Evolutionary conservation across 23 red algal genomes (phyloP).

Genomic region (Pyropia haitanensis): DNA sequence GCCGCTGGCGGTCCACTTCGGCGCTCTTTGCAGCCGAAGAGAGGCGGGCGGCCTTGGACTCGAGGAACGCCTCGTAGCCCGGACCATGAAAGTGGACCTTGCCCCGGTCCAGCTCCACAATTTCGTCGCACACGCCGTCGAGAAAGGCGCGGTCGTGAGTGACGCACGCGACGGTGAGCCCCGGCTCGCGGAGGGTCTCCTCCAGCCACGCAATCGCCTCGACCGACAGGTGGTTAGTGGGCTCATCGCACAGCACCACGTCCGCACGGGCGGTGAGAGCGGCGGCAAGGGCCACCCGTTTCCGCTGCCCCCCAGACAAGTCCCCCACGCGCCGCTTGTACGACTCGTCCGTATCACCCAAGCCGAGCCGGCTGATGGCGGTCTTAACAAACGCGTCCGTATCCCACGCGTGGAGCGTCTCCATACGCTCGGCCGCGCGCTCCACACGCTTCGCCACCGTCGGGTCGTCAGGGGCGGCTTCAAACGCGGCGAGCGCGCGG

Average conservation of each 20-base stretch:
- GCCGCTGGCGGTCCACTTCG: slow-evolving; percentile 8
- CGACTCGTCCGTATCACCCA: slow-evolving; percentile 1
- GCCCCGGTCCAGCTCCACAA: slow-evolving; percentile 74
- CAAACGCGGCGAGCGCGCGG: slow-evolving; percentile 4
- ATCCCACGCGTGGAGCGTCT: slow-evolving; percentile 44
- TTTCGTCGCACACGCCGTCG: slow-evolving; percentile 39
- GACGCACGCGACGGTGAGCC: slow-evolving; percentile 53
- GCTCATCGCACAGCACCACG: slow-evolving; percentile 81
- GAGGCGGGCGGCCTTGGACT: slow-evolving; percentile 31
- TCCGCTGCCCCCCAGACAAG: slow-evolving; percentile 74
- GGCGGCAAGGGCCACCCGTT: slow-evolving; percentile 65
- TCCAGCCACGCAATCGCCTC: slow-evolving; percentile 81
- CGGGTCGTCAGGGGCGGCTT: not conserved
- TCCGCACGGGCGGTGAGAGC: slow-evolving; percentile 62
- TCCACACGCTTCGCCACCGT: slow-evolving; percentile 7
- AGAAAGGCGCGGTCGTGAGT: slow-evolving; percentile 80
- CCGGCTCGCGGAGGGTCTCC: slow-evolving; percentile 32
- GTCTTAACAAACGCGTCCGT: slow-evolving; percentile 36
- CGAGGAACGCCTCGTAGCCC: slow-evolving; percentile 63
- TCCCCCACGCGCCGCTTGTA: slow-evolving; percentile 17
- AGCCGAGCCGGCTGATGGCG: slow-evolving; percentile 16
- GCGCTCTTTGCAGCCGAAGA: slow-evolving; percentile 5
- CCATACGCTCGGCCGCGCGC: slow-evolving; percentile 23
- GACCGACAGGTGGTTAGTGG: slow-evolving; percentile 82
- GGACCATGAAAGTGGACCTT: slow-evolving; percentile 18